Percentiles rank a stretch among this genome's conserved stretches.
These are phyloP conservation scores for Dictyostelium intermedium DNA, from an alignment of 78 protist genomes.

Conservation along the genomic window DNA sequence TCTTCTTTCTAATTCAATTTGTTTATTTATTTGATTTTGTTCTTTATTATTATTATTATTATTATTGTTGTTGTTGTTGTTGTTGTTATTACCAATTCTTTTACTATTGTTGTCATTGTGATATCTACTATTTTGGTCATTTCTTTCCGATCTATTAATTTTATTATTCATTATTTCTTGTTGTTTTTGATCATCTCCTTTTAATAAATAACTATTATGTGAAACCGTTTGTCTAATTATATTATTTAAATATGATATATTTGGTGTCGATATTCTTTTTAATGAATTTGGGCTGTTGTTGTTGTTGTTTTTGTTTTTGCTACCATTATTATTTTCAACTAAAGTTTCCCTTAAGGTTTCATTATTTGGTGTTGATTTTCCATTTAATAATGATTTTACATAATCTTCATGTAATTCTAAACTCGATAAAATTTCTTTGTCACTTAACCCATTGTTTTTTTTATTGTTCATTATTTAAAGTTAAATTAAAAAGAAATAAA, in stretches of 20 bases:
- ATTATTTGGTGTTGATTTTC: not conserved
- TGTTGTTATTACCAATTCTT: not conserved
- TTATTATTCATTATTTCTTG: not conserved
- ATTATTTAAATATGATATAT: conserved; percentile 44
- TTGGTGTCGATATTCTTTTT: conserved; percentile 31
- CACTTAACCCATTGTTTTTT: conserved; percentile 5
- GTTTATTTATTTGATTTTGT: not conserved
- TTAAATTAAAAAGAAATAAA: no score
- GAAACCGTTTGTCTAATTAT: conserved; percentile 21
- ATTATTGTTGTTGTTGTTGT: not conserved
- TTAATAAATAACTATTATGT: not conserved
- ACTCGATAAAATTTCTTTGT: conserved; percentile 36
- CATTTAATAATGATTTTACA: conserved; percentile 25
- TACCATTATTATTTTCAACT: not conserved
- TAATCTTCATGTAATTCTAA: conserved; percentile 49
- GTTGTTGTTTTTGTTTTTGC: not conserved
- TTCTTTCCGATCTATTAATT: not conserved
- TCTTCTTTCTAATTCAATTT: not conserved
- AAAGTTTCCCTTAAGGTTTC: not conserved
- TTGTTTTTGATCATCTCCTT: not conserved
- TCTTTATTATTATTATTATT: not conserved
- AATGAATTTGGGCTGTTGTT: not conserved
- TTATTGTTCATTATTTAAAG: not conserved
- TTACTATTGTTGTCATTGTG: not conserved
- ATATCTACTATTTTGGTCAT: not conserved